Evolutionary conservation across 352 stramenopile species (phyloP).

Genomic region (Phytophthora hibernalis): DNA sequence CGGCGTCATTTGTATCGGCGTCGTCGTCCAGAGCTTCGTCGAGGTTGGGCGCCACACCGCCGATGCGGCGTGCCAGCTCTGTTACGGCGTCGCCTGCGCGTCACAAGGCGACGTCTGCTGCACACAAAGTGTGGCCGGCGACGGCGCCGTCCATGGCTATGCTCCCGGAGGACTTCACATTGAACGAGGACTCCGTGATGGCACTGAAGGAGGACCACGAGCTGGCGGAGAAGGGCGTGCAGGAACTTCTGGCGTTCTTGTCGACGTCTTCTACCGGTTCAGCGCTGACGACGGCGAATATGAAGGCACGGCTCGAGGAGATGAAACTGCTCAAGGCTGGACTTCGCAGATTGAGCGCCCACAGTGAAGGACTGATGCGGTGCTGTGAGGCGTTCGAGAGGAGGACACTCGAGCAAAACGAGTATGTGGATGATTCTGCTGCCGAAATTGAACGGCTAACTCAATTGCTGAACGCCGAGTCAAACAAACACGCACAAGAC

Average conservation of each 20-base stretch:
- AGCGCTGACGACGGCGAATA: constrained; percentile 42
- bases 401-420: constrained; percentile 50
- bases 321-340: constrained; percentile 60
- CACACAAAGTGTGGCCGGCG: constrained; percentile 51
- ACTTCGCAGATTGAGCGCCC: constrained; percentile 45
- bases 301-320: constrained; percentile 61
- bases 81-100: constrained; percentile 17
- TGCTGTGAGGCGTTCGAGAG: constrained; percentile 58
- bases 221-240: constrained; percentile 63
- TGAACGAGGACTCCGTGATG: constrained; percentile 51
- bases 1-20: constrained; percentile 40
- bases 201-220: constrained; percentile 77
- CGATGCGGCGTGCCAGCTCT: constrained; percentile 10
- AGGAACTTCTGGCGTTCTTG: constrained; percentile 64
- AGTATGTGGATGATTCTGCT: constrained; percentile 48
- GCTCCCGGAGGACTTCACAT: constrained; percentile 51
- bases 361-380: constrained; percentile 56
- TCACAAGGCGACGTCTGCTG: constrained; percentile 17
- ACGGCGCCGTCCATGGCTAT: constrained; percentile 34
- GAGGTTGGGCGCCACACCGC: constrained; percentile 7
- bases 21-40: constrained; percentile 39
- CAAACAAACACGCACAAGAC: constrained; percentile 23
- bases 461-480: constrained; percentile 37
- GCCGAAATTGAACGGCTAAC: constrained; percentile 59
- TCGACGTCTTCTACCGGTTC: constrained; percentile 31